Conservation (phyloP, 1,284 basidiomycete species). For the Rhodotorula sp. region DNA sequence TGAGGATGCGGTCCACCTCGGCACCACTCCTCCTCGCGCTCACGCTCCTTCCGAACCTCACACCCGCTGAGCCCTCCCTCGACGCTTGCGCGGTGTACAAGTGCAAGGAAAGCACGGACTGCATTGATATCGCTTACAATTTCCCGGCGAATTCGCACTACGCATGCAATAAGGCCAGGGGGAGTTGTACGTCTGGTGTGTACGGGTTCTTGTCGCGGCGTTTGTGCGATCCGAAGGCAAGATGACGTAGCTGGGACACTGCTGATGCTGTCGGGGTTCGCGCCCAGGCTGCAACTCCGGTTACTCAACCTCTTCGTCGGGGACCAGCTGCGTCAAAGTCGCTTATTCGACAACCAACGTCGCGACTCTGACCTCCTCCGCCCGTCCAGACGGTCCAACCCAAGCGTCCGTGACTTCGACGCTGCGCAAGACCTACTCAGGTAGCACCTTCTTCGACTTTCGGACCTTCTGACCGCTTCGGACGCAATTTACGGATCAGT, state of each 20-base stretch:
- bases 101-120: background rate
- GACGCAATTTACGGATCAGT: constrained; percentile 25
- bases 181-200: background rate
- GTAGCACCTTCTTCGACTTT: constrained; percentile 22
- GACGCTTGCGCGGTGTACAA: background rate
- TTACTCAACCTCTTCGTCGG: no score
- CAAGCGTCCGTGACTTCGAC: constrained; percentile 8
- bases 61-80: background rate
- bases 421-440: constrained; percentile 16
- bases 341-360: no score
- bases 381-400: background rate
- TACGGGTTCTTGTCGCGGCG: no score
- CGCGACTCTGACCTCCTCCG: background rate
- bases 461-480: constrained; percentile 3
- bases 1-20: background rate
- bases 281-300: no score
- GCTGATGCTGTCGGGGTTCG: background rate
- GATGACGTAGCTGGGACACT: background rate
- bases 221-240: no score
- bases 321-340: no score
- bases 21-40: background rate
- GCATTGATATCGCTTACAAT: background rate
- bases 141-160: constrained; percentile 10
- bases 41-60: background rate
- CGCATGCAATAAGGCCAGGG: background rate